Base-by-base conservation (phyloP, 2,329 filamentous ascomycete genomes). In the Chlorencoelia australis region DNA sequence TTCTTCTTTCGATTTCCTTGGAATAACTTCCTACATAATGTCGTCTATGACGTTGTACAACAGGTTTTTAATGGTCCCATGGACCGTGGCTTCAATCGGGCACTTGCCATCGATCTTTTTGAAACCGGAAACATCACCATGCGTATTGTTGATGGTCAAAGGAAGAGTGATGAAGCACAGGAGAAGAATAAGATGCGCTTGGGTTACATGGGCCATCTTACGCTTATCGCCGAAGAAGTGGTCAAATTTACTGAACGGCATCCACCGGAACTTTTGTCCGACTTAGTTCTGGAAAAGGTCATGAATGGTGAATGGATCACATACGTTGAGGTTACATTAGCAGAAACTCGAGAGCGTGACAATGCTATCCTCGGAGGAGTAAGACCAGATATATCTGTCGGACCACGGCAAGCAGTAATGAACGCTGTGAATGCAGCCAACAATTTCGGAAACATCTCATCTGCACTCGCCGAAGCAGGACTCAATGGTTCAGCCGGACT, bases 1-100 rank as follows among this genome's bases (percentile, higher is more conserved):
- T 96, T 96, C 66, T 98, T 98, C 64, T 98, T 98, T 67, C 78
- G 82, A 41, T 98, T 96, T 54, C 89, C 91, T 1, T 98, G 91
- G 91, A 98, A 98, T 62, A 98, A 98, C 59, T 98, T 98, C 56
- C 71, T 98, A 29, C 91, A 98, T 63, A 98, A 98, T 55, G 91
- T 98, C 28, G 91, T 98, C 31, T 98, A 98, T 57, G 91, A 98
- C 59, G 88, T 98, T 54, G 85, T 98, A 28, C 91, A 98, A 59
- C 91, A 98, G 65, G 91, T 98, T 1, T 96, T 98, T 61, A 98
- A 98, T 56, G 91, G 91, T 7, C 87, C 87, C 1, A 94, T 98
- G 83, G 89, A 96, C 50, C 82, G 87, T 42, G 88, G 91, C 18
- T 95, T 82, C 63, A 98, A 98, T 60, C 79, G 85, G 8, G 80